phyloP scores from a whole-genome alignment of 1,284 basidiomycete genomes.

The Ganoderma lucidum region DNA sequence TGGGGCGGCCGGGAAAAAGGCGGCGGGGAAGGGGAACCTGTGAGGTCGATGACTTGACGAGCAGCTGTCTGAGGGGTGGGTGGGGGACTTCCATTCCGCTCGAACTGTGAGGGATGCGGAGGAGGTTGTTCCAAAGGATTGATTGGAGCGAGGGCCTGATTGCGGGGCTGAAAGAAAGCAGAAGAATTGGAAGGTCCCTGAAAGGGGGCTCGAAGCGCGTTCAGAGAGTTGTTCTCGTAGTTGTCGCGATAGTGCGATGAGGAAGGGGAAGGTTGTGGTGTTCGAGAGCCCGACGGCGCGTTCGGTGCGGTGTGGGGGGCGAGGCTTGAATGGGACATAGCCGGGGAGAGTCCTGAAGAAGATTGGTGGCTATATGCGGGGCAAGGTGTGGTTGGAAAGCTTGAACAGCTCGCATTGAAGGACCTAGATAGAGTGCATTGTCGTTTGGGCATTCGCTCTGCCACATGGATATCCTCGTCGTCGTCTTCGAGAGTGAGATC shows the following conservation, averaged over 20 bases:
- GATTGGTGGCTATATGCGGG: slow-evolving; percentile 34
- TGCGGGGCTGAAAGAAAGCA: slow-evolving; percentile 43
- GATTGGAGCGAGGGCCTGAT: slow-evolving; percentile 32
- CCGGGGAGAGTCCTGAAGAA: slow-evolving; percentile 42
- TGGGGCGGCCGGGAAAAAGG: slow-evolving; percentile 44
- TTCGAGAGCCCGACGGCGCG: slow-evolving; percentile 16
- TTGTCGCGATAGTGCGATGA: slow-evolving; percentile 19
- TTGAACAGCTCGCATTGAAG: slow-evolving; percentile 36
- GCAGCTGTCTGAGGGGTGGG: slow-evolving; percentile 19
- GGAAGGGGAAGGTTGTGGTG: slow-evolving; percentile 17
- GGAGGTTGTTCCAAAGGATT: slow-evolving; percentile 21
- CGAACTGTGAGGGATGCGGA: slow-evolving; percentile 1
- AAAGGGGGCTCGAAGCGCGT: slow-evolving; percentile 34
- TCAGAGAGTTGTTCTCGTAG: slow-evolving; percentile 27
- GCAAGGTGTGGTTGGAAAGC: slow-evolving; percentile 22
- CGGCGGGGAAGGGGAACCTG: slow-evolving; percentile 76
- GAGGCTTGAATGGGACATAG: slow-evolving; percentile 41
- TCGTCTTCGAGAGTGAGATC: slow-evolving; percentile 45
- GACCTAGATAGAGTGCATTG: slow-evolving; percentile 33
- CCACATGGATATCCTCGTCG: slow-evolving; percentile 34
- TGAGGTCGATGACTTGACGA: slow-evolving; percentile 78
- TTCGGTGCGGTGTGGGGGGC: slow-evolving; percentile 22
- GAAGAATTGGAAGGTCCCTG: slow-evolving; percentile 42
- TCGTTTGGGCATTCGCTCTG: slow-evolving; percentile 40
- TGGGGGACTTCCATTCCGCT: neutral